These are phyloP conservation scores for Cyberlindnera mycetangii DNA, from an alignment of 805 yeast genomes.

Conservation along the genomic window DNA sequence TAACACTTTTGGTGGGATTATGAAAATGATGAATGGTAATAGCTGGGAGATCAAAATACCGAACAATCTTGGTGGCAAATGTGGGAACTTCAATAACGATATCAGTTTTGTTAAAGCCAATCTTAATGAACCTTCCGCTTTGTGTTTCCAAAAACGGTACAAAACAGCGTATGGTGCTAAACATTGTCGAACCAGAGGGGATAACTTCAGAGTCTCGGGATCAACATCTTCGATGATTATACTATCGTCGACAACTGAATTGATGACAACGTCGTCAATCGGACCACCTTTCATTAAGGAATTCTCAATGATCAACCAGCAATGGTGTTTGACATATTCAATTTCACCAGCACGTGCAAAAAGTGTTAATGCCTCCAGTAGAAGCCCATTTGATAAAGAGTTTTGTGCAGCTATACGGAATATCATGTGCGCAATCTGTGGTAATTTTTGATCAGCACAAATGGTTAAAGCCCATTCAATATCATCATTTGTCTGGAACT, in stretches of 20 bases:
- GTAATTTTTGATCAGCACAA: conserved; percentile 63
- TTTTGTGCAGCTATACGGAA: conserved; percentile 35
- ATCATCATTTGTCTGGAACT: conserved; percentile 68
- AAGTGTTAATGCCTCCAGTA: conserved; percentile 61
- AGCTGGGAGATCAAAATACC: conserved; percentile 50
- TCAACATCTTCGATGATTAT: conserved; percentile 30
- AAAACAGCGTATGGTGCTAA: conserved; percentile 70
- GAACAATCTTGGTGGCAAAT: conserved; percentile 48
- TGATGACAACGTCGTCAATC: conserved; percentile 54
- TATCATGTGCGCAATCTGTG: conserved; percentile 54
- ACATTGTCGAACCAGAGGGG: conserved; percentile 63
- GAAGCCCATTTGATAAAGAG: conserved; percentile 21
- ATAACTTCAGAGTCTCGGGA: conserved; percentile 31
- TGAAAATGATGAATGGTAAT: conserved; percentile 37
- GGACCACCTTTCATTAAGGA: conserved; percentile 50
- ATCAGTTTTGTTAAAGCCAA: conserved; percentile 32
- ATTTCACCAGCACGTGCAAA: conserved; percentile 62
- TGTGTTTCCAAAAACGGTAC: conserved; percentile 43
- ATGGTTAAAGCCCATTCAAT: conserved; percentile 74
- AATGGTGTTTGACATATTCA: conserved; percentile 45
- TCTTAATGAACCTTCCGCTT: conserved; percentile 27
- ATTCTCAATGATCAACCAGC: conserved; percentile 64
- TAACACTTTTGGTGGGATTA: conserved; percentile 22
- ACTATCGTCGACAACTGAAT: conserved; percentile 43
- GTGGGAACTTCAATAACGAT: conserved; percentile 45